Evolutionary conservation across 2,329 filamentous ascomycete species (phyloP), one percentile per base, ranked within the genome.

Genomic region (Fusarium sp.): DNA sequence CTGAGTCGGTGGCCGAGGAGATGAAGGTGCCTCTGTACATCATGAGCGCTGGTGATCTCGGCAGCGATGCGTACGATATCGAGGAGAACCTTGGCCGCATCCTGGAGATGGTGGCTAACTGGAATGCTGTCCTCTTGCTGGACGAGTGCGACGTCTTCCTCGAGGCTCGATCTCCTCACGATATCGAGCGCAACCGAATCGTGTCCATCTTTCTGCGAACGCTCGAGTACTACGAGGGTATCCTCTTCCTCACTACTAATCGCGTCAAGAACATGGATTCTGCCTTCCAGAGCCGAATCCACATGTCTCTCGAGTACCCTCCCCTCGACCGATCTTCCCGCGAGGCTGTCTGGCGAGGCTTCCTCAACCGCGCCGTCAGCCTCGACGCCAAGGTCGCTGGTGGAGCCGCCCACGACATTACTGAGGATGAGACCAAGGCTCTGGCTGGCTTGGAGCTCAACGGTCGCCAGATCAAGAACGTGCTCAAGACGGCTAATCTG

Each of bases 11-110:
- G 3, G 87, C 88, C 1, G 87, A 89, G 80, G 81, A 84, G 73
- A 85, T 86, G 70, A 81, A 82, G 52, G 83, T 84, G 43, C 88
- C 87, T 2, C 82, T 90, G 7, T 88, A 88, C 76, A 84, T 83
- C 27, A 83, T 90, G 58, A 85, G 84, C 70, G 92, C 92, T 0
- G 93, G 93, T 34, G 93, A 95, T 79, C 87, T 95, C 0, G 93
- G 93, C 32, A 90, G 90, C 2, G 88, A 92, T 64, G 88, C 91
- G 0, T 86, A 88, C 68, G 88, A 88, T 18, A 87, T 95, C 0
- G 93, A 94, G 80, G 84, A 84, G 13, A 91, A 91, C 75, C 86
- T 94, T 1, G 30, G 64, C 1, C 71, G 67, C 0, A 81, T 82
- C 62, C 75, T 95, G 70, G 91, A 94, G 78, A 91, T 95, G 70